phyloP scores from a whole-genome alignment of 371 early-diverging fungal genomes.

The Haplosporangium sp. region DNA sequence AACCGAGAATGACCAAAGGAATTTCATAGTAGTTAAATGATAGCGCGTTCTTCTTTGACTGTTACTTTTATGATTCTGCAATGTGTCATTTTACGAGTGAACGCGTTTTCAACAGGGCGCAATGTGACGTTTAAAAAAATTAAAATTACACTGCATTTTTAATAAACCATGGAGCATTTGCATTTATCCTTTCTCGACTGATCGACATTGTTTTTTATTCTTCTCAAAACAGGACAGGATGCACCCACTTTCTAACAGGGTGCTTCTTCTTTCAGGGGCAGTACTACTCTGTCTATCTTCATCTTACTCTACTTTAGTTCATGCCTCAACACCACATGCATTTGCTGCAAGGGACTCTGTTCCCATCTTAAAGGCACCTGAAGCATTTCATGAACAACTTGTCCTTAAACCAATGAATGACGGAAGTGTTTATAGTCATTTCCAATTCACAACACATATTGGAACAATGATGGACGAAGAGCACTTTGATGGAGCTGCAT shows the following conservation, averaged over 20 bases:
- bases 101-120: too few relatives aligned
- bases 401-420: constrained; percentile 73
- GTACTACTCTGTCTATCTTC: constrained; percentile 10
- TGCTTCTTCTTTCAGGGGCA: constrained; percentile 12
- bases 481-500: constrained; percentile 40
- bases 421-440: constrained; percentile 84
- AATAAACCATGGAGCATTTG: too few relatives aligned
- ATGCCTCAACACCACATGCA: constrained; percentile 4
- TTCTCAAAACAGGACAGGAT: neutral
- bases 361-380: constrained; percentile 42
- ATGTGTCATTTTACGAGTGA: too few relatives aligned
- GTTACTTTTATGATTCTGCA: too few relatives aligned
- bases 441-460: constrained; percentile 74
- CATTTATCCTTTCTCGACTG: neutral
- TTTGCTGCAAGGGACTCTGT: constrained; percentile 14
- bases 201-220: neutral
- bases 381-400: constrained; percentile 73
- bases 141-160: too few relatives aligned
- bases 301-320: neutral
- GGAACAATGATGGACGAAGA: constrained; percentile 55
- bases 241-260: constrained; percentile 1
- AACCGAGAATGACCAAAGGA: too few relatives aligned
- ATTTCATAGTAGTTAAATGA: too few relatives aligned
- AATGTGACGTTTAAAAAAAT: too few relatives aligned
- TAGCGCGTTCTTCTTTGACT: too few relatives aligned